A percentile compares a stretch with the other conserved stretches of the same genome.
phyloP scores from a whole-genome alignment of 805 yeast species.

The Myxozyma udenii region DNA sequence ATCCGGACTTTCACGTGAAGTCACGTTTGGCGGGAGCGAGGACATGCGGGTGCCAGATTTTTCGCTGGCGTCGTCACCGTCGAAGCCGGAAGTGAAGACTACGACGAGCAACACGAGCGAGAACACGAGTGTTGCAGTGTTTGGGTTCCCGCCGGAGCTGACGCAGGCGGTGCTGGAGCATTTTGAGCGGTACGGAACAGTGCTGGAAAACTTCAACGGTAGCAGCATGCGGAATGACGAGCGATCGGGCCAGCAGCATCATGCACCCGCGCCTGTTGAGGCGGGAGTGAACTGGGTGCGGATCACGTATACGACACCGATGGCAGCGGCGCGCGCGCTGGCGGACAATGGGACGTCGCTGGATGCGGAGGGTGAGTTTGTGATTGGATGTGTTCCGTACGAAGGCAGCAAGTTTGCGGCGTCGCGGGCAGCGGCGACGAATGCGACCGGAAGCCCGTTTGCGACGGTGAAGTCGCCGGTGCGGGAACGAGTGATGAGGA shows the following conservation, averaged over 20 bases:
- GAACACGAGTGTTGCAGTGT: conserved; percentile 59
- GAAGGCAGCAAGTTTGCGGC: not conserved
- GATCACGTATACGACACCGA: conserved; percentile 70
- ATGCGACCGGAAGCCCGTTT: not conserved
- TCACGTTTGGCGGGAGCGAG: not conserved
- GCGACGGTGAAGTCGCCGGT: not conserved
- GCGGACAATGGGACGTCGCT: conserved; percentile 75
- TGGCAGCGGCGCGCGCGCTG: conserved; percentile 77
- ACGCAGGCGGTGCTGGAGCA: conserved; percentile 65
- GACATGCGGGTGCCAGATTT: not conserved
- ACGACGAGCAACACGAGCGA: not conserved
- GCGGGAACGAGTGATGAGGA: not conserved
- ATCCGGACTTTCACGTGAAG: not conserved
- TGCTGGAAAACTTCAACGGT: conserved; percentile 58
- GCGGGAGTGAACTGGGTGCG: conserved; percentile 92
- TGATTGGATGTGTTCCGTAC: conserved; percentile 69
- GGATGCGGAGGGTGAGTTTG: conserved; percentile 49
- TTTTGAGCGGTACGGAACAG: conserved; percentile 74
- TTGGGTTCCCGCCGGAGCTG: conserved; percentile 81
- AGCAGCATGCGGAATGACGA: conserved; percentile 1
- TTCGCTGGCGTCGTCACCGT: not conserved
- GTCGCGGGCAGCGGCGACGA: not conserved
- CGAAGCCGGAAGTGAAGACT: not conserved
- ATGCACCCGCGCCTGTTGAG: conserved; percentile 55
- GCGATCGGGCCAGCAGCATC: conserved; percentile 16